A percentile compares a stretch with the other conserved stretches of the same genome.
phyloP scores from a whole-genome alignment of 441 rosid species.

The Euphorbia schlechtendalii region DNA sequence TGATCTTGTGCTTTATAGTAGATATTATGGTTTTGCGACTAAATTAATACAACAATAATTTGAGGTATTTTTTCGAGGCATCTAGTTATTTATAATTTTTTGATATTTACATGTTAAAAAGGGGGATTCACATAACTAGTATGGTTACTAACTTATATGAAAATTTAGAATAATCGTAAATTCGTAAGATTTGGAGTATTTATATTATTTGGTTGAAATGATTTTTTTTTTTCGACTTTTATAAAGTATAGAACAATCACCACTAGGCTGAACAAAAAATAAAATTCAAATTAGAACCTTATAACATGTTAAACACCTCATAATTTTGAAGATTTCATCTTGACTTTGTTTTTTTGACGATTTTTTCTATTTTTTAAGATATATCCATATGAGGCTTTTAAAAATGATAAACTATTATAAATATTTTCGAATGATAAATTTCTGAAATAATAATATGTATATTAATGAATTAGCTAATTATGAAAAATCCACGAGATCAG shows the following conservation, averaged over 20 bases:
- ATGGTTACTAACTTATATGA: not conserved
- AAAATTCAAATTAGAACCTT: not conserved
- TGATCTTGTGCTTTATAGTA: not conserved
- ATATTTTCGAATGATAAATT: not conserved
- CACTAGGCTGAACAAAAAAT: not conserved
- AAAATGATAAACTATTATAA: not conserved
- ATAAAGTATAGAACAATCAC: not conserved
- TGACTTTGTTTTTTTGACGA: not conserved
- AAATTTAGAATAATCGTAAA: not conserved
- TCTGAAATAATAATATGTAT: not conserved
- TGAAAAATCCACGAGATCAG: not conserved
- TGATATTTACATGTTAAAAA: not conserved
- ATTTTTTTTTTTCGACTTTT: not conserved
- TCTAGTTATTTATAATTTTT: not conserved
- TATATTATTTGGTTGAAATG: not conserved
- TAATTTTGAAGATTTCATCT: not conserved
- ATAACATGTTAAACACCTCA: not conserved
- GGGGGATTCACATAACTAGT: slow-evolving; percentile 1
- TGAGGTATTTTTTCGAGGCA: too few species aligned
- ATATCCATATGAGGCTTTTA: not conserved
- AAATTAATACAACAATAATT: not conserved
- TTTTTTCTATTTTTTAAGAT: not conserved
- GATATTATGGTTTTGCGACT: not conserved
- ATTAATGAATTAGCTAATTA: not conserved
- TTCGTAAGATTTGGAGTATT: too few species aligned